Evolutionary conservation across 1,284 basidiomycete genomes (phyloP), one percentile per base, ranked within the genome.

Genomic region (Vanrija sp.): DNA sequence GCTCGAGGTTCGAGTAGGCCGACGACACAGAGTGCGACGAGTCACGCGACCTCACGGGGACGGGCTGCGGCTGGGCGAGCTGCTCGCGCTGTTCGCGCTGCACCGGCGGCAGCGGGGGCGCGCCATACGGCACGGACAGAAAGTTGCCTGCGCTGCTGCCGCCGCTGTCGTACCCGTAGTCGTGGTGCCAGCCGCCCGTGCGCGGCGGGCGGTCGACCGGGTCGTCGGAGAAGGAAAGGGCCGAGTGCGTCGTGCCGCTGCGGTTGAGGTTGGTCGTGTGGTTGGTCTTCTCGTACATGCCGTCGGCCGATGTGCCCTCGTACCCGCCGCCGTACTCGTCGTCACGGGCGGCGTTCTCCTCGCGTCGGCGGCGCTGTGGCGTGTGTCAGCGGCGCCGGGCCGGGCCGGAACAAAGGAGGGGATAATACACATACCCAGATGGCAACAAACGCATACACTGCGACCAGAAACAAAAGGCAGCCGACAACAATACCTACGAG

Each of bases 221-320:
- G 8, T 50, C 58, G 40, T 60, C 58, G 43, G 51, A 51, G 29
- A 60, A 60, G 52, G 56, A 55, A 18, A 60, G 46, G 0, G 55
- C 58, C 5, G 54, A 57, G 49, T 57, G 54, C 7, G 47, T 29
- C 15, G 58, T 60, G 2, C 58, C 58, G 16, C 39, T 56, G 34
- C 58, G 58, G 39, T 54, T 51, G 28, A 57, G 54, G 19, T 45
- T 25, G 51, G 10, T 34, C 12, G 34, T 34, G 34, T 34, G 34
- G 10, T 12, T 34, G 4, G 34, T 34, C 34, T 34, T 34, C 14
- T 34, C 34, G 34, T 34, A 34, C 34, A 34, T 34, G 34, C 34
- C 34, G 34, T 34, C 34, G 34, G 9, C 12, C 34, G 34, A 34
- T 25, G 16, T 52, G 25, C 43, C 12, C 25, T 42, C 42, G 16